Conservation (phyloP, 306 rosid species). For the Lablab purpureus region DNA sequence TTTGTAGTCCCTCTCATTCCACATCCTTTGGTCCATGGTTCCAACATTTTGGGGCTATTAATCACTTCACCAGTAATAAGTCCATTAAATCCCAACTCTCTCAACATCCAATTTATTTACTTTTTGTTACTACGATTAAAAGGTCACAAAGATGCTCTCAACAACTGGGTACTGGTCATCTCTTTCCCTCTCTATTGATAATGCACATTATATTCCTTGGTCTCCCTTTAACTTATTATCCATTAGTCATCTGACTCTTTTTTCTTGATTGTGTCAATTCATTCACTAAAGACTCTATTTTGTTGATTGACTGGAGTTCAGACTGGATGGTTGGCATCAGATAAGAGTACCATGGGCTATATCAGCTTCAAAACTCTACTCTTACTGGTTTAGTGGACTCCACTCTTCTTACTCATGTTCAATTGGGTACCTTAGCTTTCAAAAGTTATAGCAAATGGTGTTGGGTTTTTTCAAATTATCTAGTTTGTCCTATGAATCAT, state of each 20-base stretch:
- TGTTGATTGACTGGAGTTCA: not conserved
- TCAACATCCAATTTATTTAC: not conserved
- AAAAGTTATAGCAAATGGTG: not conserved
- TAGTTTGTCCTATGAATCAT: not conserved
- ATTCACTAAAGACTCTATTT: not conserved
- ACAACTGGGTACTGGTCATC: not conserved
- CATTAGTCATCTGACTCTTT: not conserved
- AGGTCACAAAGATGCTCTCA: not conserved
- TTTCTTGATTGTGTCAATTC: not conserved
- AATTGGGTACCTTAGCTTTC: not conserved
- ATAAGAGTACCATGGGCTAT: not conserved
- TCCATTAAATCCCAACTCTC: not conserved
- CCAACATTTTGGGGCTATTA: not conserved
- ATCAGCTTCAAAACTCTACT: not conserved
- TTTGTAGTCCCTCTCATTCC: not conserved
- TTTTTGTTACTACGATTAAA: not conserved
- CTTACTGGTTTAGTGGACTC: not conserved
- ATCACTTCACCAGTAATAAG: not conserved
- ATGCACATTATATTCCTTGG: not conserved
- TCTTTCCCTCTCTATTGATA: not conserved
- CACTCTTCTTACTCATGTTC: not conserved
- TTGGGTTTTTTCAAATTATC: not conserved
- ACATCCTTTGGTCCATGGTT: not conserved
- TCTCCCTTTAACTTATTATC: not conserved
- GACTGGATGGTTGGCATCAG: not conserved